Percentiles rank a stretch among this genome's conserved stretches.
Evolutionary conservation across 225 moss, liverwort and hornwort genomes (phyloP).

Genomic region (Sphagnum contortum): DNA sequence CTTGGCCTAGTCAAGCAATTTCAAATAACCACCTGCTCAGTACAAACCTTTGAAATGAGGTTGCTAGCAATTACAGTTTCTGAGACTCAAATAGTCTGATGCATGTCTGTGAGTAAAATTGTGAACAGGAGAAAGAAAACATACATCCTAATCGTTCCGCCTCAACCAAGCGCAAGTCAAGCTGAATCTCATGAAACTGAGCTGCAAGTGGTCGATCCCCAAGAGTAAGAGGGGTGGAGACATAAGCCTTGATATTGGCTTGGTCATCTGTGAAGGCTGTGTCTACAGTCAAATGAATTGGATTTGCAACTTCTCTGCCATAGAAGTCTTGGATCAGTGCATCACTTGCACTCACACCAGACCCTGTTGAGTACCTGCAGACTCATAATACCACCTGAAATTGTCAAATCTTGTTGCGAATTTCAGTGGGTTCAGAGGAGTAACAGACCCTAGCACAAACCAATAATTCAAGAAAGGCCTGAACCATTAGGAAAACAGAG

Average conservation of each 20-base stretch:
- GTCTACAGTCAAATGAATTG: constrained; percentile 90
- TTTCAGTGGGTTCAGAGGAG: too few species aligned
- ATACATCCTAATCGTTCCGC: constrained; percentile 98
- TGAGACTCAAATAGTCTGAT: too few species aligned
- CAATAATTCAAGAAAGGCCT: too few species aligned
- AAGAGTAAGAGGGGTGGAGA: constrained; percentile 85
- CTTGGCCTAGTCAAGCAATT: neutral
- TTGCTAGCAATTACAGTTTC: too few species aligned
- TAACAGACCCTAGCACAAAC: too few species aligned
- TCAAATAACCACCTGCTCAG: neutral
- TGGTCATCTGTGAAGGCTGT: constrained; percentile 82
- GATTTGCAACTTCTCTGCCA: constrained; percentile 81
- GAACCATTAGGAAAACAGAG: too few species aligned
- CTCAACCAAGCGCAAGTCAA: constrained; percentile 92
- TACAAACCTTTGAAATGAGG: neutral
- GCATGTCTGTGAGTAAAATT: too few species aligned
- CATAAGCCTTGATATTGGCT: constrained; percentile 85
- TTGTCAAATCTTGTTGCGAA: too few species aligned
- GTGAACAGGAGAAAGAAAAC: constrained; percentile 1
- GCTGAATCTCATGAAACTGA: constrained; percentile 95
- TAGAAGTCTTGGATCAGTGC: constrained; percentile 97
- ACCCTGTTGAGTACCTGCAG: constrained; percentile 85
- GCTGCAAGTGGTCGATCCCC: constrained; percentile 92
- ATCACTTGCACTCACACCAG: constrained; percentile 84
- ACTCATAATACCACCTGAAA: neutral